Base-by-base conservation (phyloP, 2,329 filamentous ascomycete genomes). In the Pyrenophora graminea region DNA sequence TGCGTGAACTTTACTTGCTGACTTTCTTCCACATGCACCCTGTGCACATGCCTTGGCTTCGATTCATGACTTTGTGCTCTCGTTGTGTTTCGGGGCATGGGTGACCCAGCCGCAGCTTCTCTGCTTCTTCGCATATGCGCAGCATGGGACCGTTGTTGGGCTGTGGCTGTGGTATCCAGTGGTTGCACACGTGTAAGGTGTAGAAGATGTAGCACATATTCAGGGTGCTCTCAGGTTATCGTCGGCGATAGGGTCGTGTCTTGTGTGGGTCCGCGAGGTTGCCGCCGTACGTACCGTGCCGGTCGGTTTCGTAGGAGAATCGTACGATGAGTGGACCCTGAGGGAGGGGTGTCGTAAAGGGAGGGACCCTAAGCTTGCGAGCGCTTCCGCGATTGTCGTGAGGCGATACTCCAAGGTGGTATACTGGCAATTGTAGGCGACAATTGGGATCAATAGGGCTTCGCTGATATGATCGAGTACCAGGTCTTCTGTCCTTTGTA, bases 191-290 rank as follows among this genome's bases (percentile, higher is more conserved):
- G 46, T 70, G 62, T 39, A 71, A 54, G 18, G 66, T 70, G 50
- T 71, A 71, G 13, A 64, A 51, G 10, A 71, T 67, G 43, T 60
- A 63, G 53, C 68, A 71, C 68, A 71, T 69, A 5, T 42, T 63
- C 44, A 33, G 33, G 12, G 27, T 23, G 27, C 15, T 39, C n/a
- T 21, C 3, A 10, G 9, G 13, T 32, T 15, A 2, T 15, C 25
- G 25, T 30, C 27, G 3, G 27, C 27, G 27, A 30, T 30, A 30
- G 27, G 27, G 10, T 30, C 7, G 27, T 30, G 1, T 30, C 27
- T 30, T 30, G 27, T 30, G 27, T 30, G 27, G 27, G 10, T 12
- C 27, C 27, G 10, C 27, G 27, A 30, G 10, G 10, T 30, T 30
- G 27, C 27, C 27, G 27, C 10, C 27, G 27, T 30, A 13, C 27